These are phyloP conservation scores for Rubroshorea leprosula DNA, from an alignment of 345 rosid species.

Conservation along the genomic window DNA sequence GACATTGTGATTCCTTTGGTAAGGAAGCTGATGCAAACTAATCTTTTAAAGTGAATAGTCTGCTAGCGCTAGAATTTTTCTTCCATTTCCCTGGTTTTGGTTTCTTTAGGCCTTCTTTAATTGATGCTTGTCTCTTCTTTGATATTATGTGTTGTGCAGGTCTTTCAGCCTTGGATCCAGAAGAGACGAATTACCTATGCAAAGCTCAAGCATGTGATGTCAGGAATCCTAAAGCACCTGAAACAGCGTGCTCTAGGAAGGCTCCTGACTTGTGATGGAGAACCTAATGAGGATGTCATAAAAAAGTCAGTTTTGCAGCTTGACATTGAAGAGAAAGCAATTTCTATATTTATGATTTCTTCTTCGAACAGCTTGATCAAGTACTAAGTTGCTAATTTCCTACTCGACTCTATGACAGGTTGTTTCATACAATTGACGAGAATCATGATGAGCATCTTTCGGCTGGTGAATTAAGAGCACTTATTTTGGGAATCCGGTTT, in stretches of 20 bases:
- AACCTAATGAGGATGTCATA: constrained; percentile 24
- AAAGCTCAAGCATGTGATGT: constrained; percentile 43
- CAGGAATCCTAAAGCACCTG: constrained; percentile 37
- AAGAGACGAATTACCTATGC: constrained; percentile 34
- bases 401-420: constrained; percentile 32
- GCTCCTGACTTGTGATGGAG: constrained; percentile 29
- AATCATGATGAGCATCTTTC: constrained; percentile 44
- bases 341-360: background rate
- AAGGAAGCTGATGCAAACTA: too few species aligned
- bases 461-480: constrained; percentile 51
- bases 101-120: constrained; percentile 5
- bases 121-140: constrained; percentile 19
- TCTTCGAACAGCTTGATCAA: background rate
- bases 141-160: constrained; percentile 18
- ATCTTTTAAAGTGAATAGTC: too few species aligned
- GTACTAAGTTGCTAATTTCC: background rate
- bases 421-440: constrained; percentile 63
- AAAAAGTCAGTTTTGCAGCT: constrained; percentile 20
- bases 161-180: constrained; percentile 53
- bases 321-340: background rate
- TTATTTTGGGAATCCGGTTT: constrained; percentile 68
- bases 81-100: too few species aligned
- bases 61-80: too few species aligned
- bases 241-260: constrained; percentile 29
- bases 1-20: too few species aligned